phyloP scores from a whole-genome alignment of 1,284 basidiomycete genomes.

The Ceratobasidium sp. region DNA sequence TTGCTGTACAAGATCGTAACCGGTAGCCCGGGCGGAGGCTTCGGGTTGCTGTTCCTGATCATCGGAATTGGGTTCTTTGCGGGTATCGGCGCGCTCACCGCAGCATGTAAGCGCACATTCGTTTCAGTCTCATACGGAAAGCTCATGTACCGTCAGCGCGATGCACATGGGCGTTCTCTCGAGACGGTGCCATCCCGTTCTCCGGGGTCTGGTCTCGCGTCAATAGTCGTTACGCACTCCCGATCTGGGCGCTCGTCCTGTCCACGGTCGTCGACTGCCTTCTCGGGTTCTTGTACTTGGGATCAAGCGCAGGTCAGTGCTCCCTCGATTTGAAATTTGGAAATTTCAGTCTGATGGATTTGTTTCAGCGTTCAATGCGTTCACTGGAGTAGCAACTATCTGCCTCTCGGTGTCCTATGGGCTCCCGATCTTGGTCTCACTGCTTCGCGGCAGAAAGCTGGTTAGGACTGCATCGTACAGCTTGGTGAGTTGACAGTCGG shows the following conservation, averaged over 20 bases:
- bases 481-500: constrained; percentile 41
- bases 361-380: constrained; percentile 47
- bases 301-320: constrained; percentile 47
- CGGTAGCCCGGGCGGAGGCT: constrained; percentile 51
- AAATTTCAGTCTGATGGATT: not conserved
- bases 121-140: not conserved
- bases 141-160: constrained; percentile 42
- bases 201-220: constrained; percentile 50
- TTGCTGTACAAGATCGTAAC: constrained; percentile 54
- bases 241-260: constrained; percentile 51
- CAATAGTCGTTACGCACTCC: constrained; percentile 50
- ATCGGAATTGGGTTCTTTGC: constrained; percentile 56
- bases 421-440: constrained; percentile 51
- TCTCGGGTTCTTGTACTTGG: constrained; percentile 52
- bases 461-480: constrained; percentile 50
- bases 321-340: not conserved
- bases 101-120: constrained; percentile 45
- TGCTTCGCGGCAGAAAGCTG: constrained; percentile 48
- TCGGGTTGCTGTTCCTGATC: constrained; percentile 54
- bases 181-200: constrained; percentile 54
- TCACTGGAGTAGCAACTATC: constrained; percentile 49
- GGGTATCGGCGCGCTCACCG: constrained; percentile 54
- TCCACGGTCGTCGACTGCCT: constrained; percentile 51
- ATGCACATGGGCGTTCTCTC: constrained; percentile 54
- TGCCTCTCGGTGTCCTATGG: constrained; percentile 51